These are phyloP conservation scores for Echeveria elegans DNA, from an alignment of 164 flowering plant genomes.

Conservation along the genomic window DNA sequence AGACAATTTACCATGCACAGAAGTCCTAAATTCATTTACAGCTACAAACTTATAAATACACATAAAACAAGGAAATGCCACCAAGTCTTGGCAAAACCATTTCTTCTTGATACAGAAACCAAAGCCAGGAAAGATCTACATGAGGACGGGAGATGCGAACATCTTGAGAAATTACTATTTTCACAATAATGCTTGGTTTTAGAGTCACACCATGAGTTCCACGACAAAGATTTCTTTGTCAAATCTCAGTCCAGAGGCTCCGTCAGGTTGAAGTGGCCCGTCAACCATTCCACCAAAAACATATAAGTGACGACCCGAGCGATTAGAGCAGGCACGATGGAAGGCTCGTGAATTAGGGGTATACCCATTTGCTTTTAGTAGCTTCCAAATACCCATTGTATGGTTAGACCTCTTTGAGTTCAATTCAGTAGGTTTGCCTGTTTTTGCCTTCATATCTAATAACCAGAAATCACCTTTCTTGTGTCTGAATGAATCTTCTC, in stretches of 20 bases:
- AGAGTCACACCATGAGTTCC: conserved; percentile 39
- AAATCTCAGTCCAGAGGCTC: conserved; percentile 53
- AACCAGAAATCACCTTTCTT: conserved; percentile 83
- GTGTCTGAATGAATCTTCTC: conserved; percentile 72
- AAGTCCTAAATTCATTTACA: not conserved
- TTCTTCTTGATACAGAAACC: not conserved
- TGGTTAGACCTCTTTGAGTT: conserved; percentile 14
- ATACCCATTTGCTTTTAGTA: conserved; percentile 38
- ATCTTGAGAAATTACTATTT: not conserved
- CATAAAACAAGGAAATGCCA: no score
- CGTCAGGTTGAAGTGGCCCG: conserved; percentile 55
- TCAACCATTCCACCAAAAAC: conserved; percentile 93
- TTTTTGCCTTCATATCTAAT: conserved; percentile 37
- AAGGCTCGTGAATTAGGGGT: conserved; percentile 55
- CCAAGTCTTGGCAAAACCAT: not conserved
- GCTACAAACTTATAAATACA: not conserved
- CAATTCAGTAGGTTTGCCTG: conserved; percentile 10
- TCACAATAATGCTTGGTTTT: not conserved
- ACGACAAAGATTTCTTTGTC: conserved; percentile 64
- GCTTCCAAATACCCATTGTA: conserved; percentile 48
- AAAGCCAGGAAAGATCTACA: not conserved
- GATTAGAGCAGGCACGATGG: conserved; percentile 72
- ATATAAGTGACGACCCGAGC: conserved; percentile 48
- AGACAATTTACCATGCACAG: not conserved
- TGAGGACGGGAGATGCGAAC: not conserved